Evolutionary conservation across 2,329 filamentous ascomycete species (phyloP), one percentile per base, ranked within the genome.

Genomic region (Diaporthe vaccinii): DNA sequence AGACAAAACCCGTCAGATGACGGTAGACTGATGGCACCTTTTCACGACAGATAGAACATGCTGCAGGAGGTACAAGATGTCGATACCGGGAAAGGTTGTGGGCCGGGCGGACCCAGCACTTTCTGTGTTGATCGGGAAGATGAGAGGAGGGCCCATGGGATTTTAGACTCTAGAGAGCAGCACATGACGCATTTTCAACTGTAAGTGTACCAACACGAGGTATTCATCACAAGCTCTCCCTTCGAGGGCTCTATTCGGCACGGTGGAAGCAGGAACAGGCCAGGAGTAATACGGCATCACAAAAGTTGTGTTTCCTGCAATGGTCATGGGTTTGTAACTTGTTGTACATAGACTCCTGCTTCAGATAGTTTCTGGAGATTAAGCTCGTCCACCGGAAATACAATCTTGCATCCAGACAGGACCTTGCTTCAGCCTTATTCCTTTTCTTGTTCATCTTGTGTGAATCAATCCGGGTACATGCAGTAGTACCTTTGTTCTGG

Each of bases 341-440:
- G 76, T 75, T 76, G 78, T 78, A 65, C 76, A 78, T 77, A 78
- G 77, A 73, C 70, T 74, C 77, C 75, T 4, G 71, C 76, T 78
- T 72, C 77, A 78, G 71, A 65, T 55, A 34, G 25, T 65, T 55
- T 65, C 51, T 53, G 44, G 51, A 46, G 31, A 61, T 22, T n/a
- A 3, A 36, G 22, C 65, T 55, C 36, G 65, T 28, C 49, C n/a
- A 7, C 49, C 34, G n/a, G 15, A 36, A 53, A 69, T 41, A 55
- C 65, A 41, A 55, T 39, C 49, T 69, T 39, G 65, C 34, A 55
- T 28, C 34, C 34, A 55, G 17, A 41, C n/a, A 55, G 8, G 31
- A 20, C 4, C 1, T 51, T 53, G 15, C 31, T 39, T n/a, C 14
- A 8, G 12, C 14, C 41, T 34, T 34, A 39, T 22, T 12, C 55